Percentiles rank a stretch among this genome's conserved stretches.
phyloP scores from a whole-genome alignment of 768 basidiomycete genomes.

The Russula sp. region DNA sequence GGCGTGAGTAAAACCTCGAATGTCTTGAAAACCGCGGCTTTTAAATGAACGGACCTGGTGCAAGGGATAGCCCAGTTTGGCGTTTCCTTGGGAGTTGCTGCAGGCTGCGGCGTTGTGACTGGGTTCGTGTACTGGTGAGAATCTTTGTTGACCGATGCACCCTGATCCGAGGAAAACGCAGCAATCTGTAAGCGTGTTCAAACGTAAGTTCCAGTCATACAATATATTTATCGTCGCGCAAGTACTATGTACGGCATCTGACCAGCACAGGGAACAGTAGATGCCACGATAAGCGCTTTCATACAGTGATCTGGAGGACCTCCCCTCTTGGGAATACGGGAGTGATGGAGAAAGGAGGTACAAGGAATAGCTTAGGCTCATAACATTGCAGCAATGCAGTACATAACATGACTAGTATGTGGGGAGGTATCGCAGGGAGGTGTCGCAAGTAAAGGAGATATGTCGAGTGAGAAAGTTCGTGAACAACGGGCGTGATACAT shows the following conservation, averaged over 20 bases:
- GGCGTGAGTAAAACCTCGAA: no score
- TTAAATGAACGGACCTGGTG: no score
- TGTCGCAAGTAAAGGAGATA: constrained; percentile 23
- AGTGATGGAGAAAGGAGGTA: neutral
- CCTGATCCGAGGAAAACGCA: neutral
- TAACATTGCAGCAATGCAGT: constrained; percentile 22
- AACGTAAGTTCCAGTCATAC: neutral
- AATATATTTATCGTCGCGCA: neutral
- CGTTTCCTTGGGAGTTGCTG: no score
- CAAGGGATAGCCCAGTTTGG: no score
- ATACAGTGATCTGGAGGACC: neutral
- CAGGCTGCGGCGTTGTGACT: neutral
- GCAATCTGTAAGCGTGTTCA: neutral
- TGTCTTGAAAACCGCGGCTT: no score
- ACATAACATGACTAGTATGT: constrained; percentile 14
- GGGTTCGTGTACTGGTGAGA: neutral
- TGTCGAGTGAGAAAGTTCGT: constrained; percentile 18
- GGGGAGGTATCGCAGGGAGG: constrained; percentile 25
- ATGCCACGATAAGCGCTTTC: no score
- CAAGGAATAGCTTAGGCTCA: neutral
- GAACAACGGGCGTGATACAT: constrained; percentile 11
- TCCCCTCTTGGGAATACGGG: neutral
- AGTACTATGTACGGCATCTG: neutral
- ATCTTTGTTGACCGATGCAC: neutral
- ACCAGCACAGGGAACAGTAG: no score